Base-by-base conservation (phyloP, 441 rosid genomes). In the Gossypium gossypioides region DNA sequence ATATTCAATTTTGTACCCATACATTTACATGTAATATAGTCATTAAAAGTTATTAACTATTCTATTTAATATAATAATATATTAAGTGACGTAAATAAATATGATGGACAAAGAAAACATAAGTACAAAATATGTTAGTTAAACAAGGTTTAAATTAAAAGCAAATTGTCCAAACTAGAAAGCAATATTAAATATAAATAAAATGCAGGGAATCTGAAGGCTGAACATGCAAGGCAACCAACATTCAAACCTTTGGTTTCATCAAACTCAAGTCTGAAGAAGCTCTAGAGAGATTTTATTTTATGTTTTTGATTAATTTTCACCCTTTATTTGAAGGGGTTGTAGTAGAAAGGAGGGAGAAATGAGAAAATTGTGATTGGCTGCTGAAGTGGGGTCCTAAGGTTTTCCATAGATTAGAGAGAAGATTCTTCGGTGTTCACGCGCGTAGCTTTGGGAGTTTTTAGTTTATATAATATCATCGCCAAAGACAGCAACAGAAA, bases 381-480 rank as follows among this genome's bases (percentile, higher is more conserved):
- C 21, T 51, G 75, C 56, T 73, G 68, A 59, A 12, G 75, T 81
- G 79, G 83, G 88, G 86, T 68, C 86, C 86, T 37, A 3, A 12
- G 66, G 37, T 44, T 68, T 67, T 16, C 63, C 15, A 74, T 1
- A 22, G 55, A 15, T 9, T 40, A 40, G 46, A 40, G 60, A 48
- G 65, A 76, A 74, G 79, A 78, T 72, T 78, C 74, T 9, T 50
- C 19, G 15, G 55, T 50, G 18, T 75, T 68, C 70, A 80, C 76
- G 82, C 64, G 64, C 79, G 72, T 67, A 46, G 75, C 59, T 55
- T 63, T 40, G 46, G 13, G 75, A 44, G 68, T 69, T 61, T 60
- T 70, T 21, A 57, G 50, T 51, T 68, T 69, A 46, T 56, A 50
- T 40, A 3, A 63, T 50, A n/a, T 15, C 55, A 50, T 16, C 55